Conservation (phyloP, 768 basidiomycete species). For the Omphalotus guepiniiformis region DNA sequence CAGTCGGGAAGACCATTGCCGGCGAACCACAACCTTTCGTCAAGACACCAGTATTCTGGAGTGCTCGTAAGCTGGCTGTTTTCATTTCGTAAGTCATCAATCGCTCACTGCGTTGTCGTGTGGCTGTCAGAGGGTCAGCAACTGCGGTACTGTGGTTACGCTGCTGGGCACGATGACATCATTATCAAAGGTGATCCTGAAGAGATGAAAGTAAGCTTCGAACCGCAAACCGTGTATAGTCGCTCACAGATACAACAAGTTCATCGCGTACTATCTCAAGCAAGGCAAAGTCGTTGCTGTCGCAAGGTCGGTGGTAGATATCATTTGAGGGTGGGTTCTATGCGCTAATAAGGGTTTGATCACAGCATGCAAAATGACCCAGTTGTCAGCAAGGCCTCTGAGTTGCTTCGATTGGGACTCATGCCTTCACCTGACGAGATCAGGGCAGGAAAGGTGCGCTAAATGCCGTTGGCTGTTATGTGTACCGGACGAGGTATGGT, state of each 20-base stretch:
- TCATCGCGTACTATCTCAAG: conserved; percentile 77
- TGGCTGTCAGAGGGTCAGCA: conserved; percentile 67
- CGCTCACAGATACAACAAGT: conserved; percentile 33
- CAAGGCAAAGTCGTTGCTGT: conserved; percentile 61
- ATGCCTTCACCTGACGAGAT: conserved; percentile 80
- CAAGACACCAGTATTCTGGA: conserved; percentile 89
- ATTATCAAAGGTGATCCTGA: conserved; percentile 70
- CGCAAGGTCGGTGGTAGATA: conserved; percentile 54
- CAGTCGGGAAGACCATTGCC: conserved; percentile 76
- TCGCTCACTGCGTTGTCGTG: background rate
- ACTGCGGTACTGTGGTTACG: conserved; percentile 79
- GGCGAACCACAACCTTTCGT: conserved; percentile 61
- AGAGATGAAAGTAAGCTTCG: conserved; percentile 66
- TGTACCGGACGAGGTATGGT: background rate
- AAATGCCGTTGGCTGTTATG: no score
- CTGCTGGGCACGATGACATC: conserved; percentile 68
- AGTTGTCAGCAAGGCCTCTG: conserved; percentile 71
- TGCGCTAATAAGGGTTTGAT: background rate
- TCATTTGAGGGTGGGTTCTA: background rate
- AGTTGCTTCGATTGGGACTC: conserved; percentile 69
- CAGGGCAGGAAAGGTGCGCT: conserved; percentile 67
- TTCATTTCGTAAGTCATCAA: background rate
- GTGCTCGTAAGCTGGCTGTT: conserved; percentile 54
- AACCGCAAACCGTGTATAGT: background rate
- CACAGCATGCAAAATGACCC: conserved; percentile 79